Evolutionary conservation across 495 filamentous ascomycete genomes (phyloP).

Genomic region (Trichodelitschia bisporula): DNA sequence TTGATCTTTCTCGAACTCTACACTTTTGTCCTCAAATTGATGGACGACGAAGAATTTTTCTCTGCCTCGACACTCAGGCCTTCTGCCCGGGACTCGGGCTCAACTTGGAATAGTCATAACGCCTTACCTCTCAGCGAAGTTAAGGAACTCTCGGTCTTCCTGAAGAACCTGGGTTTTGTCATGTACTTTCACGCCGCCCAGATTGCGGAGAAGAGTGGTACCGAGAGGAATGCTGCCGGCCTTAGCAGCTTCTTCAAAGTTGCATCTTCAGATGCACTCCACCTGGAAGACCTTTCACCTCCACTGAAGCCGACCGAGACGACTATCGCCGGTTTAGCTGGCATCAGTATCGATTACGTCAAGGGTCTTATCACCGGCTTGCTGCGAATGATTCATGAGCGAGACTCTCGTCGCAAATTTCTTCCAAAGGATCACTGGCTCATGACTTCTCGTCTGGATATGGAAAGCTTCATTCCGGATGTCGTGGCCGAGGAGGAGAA

Average conservation of each 20-base stretch:
- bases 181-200: slow-evolving; percentile 65
- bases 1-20: slow-evolving; percentile 87
- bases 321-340: slow-evolving; percentile 32
- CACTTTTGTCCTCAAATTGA: slow-evolving; percentile 70
- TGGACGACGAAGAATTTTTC: slow-evolving; percentile 79
- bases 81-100: background rate
- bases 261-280: background rate
- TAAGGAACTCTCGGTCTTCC: slow-evolving; percentile 50
- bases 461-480: slow-evolving; percentile 67
- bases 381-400: slow-evolving; percentile 70
- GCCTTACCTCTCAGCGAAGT: slow-evolving; percentile 45
- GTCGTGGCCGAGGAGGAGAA: slow-evolving; percentile 79
- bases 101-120: slow-evolving; percentile 28
- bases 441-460: slow-evolving; percentile 78
- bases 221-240: slow-evolving; percentile 19
- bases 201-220: slow-evolving; percentile 24
- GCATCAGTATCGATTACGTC: slow-evolving; percentile 56
- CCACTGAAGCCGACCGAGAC: slow-evolving; percentile 3
- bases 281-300: background rate
- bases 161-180: slow-evolving; percentile 82
- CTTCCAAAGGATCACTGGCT: slow-evolving; percentile 70
- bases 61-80: slow-evolving; percentile 16
- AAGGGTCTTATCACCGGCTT: slow-evolving; percentile 62
- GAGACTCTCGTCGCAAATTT: slow-evolving; percentile 77
- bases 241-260: slow-evolving; percentile 29